Conservation (phyloP, 257 asterid genomes). For the Perilla frutescens region DNA sequence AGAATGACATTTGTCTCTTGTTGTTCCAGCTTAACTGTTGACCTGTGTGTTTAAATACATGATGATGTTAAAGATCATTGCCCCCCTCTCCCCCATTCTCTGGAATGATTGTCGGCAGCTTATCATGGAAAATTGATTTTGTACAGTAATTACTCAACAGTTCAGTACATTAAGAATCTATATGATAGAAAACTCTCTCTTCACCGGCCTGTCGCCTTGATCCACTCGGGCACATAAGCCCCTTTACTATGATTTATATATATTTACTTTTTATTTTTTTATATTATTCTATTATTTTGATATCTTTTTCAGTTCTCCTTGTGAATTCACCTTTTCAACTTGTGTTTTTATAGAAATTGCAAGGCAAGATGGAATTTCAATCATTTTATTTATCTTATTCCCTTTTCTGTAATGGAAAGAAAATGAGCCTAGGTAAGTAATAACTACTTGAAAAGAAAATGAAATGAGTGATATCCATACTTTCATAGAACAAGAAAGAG, state of each 20-base stretch:
- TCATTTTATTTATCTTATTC: not conserved
- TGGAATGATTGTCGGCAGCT: not conserved
- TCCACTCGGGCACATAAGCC: not conserved
- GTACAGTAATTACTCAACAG: not conserved
- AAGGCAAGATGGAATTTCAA: not conserved
- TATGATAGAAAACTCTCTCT: constrained; percentile 8
- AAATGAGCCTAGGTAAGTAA: not conserved
- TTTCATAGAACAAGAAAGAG: not conserved
- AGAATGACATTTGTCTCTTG: constrained; percentile 37
- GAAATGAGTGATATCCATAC: no score
- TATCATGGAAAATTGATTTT: constrained; percentile 15
- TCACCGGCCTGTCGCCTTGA: not conserved
- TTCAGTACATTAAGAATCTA: constrained; percentile 14
- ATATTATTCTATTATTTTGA: no score
- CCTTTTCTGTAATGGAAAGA: not conserved
- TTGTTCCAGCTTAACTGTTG: constrained; percentile 8
- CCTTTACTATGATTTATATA: not conserved
- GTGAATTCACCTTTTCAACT: not conserved
- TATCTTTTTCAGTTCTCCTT: not conserved
- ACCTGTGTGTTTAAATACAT: constrained; percentile 9
- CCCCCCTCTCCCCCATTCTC: not conserved
- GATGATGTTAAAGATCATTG: not conserved
- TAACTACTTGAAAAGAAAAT: no score
- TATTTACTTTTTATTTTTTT: no score
- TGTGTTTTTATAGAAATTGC: not conserved